These are phyloP conservation scores for Starmerella vitae DNA, from an alignment of 805 yeast genomes.

Conservation along the genomic window DNA sequence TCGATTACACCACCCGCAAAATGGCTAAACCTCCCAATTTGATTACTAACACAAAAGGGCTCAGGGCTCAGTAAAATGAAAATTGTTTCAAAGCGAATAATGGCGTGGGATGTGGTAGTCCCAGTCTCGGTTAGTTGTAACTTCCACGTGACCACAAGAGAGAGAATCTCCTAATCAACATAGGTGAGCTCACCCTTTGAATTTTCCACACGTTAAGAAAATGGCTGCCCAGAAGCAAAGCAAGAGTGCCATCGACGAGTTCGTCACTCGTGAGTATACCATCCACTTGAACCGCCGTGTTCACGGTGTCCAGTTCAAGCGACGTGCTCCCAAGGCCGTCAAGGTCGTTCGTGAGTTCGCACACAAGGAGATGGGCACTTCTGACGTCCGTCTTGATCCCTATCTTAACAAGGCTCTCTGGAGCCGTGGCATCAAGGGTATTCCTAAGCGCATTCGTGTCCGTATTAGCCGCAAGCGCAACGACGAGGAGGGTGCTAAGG, in stretches of 20 bases:
- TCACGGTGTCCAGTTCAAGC: conserved; percentile 97
- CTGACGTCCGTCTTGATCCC: conserved; percentile 98
- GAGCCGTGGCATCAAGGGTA: conserved; percentile 99
- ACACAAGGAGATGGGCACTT: conserved; percentile 96
- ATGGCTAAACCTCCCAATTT: too few relatives aligned
- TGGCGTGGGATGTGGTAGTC: not conserved
- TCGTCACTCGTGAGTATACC: conserved; percentile 99
- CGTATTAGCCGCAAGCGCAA: conserved; percentile 99
- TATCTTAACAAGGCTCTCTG: conserved; percentile 95
- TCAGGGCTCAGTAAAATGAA: not conserved
- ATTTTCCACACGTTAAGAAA: conserved; percentile 11
- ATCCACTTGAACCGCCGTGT: conserved; percentile 99
- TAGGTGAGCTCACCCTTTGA: conserved; percentile 4
- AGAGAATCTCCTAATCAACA: not conserved
- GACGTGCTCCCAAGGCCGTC: conserved; percentile 99
- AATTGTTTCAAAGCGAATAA: not conserved
- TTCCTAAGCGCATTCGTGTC: conserved; percentile 93
- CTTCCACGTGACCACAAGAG: not conserved
- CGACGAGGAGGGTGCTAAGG: conserved; percentile 99
- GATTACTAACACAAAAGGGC: too few relatives aligned
- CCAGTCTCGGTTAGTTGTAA: conserved; percentile 1
- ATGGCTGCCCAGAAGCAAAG: conserved; percentile 30
- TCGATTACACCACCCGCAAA: too few relatives aligned
- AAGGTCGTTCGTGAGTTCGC: conserved; percentile 99
- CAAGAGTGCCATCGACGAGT: conserved; percentile 83